Evolutionary conservation across 345 rosid species (phyloP), one percentile per base, ranked within the genome.

Genomic region (Noccaea caerulescens): DNA sequence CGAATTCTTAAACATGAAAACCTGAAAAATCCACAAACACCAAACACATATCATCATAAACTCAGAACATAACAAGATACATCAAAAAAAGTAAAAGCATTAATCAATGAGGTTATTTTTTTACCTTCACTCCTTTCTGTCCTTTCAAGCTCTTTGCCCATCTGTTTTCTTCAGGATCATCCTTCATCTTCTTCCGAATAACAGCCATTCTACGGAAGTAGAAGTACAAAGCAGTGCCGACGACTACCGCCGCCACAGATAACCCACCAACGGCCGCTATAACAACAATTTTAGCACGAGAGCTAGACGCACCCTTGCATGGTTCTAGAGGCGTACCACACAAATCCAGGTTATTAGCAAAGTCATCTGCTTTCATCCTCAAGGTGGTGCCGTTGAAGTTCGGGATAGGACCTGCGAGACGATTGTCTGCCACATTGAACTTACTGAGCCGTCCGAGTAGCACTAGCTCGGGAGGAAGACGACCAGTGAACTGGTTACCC

Each of bases 141-240:
- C 84, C 88, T 73, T 82, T 84, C 68, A 93, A 79, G 80, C 69
- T 80, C 88, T 80, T 89, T 7, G 97, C 84, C 96, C 97, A 93
- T 73, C 80, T 87, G 77, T 93, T 93, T 70, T 97, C 97, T 44
- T 89, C 88, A 38, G 98, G 98, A 75, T 93, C 98, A 60, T 85
- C 92, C 5, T 80, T 20, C 60, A 56, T 85, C 86, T 84, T 90
- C 91, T 82, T 93, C 83, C 78, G 83, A 80, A 50, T 79, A 66
- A 44, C 58, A 66, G 83, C 58, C 66, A 78, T 34, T 77, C 58
- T 86, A 63, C 96, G 91, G 80, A 67, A 67, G 71, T 82, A 83
- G 77, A 85, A 77, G 81, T 81, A 71, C 85, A 87, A 6, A 20
- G 44, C 84, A 32, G 82, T 50, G 43, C 77, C 86, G 46, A 86